A percentile compares a stretch with the other conserved stretches of the same genome.
Evolutionary conservation across 495 filamentous ascomycete genomes (phyloP).

Genomic region (Staphylotrichum longicolle): DNA sequence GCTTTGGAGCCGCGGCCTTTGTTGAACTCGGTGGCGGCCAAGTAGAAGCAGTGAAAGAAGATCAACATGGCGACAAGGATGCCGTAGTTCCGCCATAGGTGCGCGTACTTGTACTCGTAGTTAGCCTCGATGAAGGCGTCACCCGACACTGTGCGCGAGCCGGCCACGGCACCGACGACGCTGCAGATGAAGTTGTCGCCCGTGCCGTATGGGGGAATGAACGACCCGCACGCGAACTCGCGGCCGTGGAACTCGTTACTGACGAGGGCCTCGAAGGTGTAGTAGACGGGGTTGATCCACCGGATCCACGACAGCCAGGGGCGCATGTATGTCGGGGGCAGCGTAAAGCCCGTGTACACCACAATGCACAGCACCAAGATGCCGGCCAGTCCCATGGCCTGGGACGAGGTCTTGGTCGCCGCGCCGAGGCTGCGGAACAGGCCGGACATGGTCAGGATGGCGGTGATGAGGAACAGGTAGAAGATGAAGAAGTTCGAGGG

Average conservation of each 20-base stretch:
- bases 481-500: slow-evolving; percentile 55
- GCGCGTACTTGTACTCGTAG: slow-evolving; percentile 54
- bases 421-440: slow-evolving; percentile 70
- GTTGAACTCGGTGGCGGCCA: slow-evolving; percentile 55
- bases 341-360: slow-evolving; percentile 77
- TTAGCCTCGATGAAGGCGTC: slow-evolving; percentile 59
- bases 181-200: slow-evolving; percentile 56
- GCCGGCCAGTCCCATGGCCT: slow-evolving; percentile 69
- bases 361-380: slow-evolving; percentile 68
- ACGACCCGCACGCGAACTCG: slow-evolving; percentile 36
- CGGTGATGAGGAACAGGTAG: slow-evolving; percentile 55
- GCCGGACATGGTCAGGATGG: slow-evolving; percentile 56
- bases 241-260: slow-evolving; percentile 65
- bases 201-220: slow-evolving; percentile 45
- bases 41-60: slow-evolving; percentile 65
- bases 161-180: slow-evolving; percentile 45
- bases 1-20: slow-evolving; percentile 37
- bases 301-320: slow-evolving; percentile 80
- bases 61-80: slow-evolving; percentile 67
- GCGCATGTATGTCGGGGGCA: slow-evolving; percentile 70
- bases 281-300: slow-evolving; percentile 78
- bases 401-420: slow-evolving; percentile 63
- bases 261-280: slow-evolving; percentile 70
- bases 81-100: slow-evolving; percentile 82
- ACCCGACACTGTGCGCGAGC: slow-evolving; percentile 55